Evolutionary conservation across 2,329 filamentous ascomycete species (phyloP).

Genomic region (Thelonectria discophora): DNA sequence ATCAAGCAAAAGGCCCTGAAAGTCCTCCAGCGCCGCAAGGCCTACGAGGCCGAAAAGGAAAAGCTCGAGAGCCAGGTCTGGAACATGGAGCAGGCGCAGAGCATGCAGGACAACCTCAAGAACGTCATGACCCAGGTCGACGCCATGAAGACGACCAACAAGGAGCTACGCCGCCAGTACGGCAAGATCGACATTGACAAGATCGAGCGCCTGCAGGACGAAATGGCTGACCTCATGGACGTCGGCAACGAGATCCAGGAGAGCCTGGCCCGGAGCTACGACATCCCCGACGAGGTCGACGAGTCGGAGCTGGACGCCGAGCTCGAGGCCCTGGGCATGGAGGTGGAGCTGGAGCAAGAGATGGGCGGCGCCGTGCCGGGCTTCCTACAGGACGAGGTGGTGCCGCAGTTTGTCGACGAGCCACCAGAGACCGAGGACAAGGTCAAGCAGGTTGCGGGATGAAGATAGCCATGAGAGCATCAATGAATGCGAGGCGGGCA

Average conservation of each 20-base stretch:
- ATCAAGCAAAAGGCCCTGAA: slow-evolving; percentile 95
- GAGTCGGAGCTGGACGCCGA: slow-evolving; percentile 97
- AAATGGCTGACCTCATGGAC: slow-evolving; percentile 98
- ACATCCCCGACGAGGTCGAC: slow-evolving; percentile 95
- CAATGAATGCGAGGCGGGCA: not conserved
- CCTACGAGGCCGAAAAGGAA: slow-evolving; percentile 93
- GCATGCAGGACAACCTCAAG: slow-evolving; percentile 98
- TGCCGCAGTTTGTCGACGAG: slow-evolving; percentile 92
- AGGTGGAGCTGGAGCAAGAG: slow-evolving; percentile 85
- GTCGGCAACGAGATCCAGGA: slow-evolving; percentile 99
- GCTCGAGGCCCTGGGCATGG: slow-evolving; percentile 90
- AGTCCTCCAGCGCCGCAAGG: slow-evolving; percentile 89
- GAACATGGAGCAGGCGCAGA: slow-evolving; percentile 99
- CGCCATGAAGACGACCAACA: slow-evolving; percentile 96
- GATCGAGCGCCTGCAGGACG: slow-evolving; percentile 97
- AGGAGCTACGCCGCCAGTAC: slow-evolving; percentile 91
- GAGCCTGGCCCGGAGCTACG: slow-evolving; percentile 88
- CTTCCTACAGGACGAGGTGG: slow-evolving; percentile 88
- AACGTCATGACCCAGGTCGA: slow-evolving; percentile 99
- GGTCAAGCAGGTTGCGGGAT: slow-evolving; percentile 81
- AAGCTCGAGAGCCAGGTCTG: slow-evolving; percentile 94
- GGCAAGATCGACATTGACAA: slow-evolving; percentile 97
- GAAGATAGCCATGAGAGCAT: slow-evolving; percentile 5
- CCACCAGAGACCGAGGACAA: slow-evolving; percentile 77
- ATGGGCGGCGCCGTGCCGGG: slow-evolving; percentile 75